phyloP scores from a whole-genome alignment of 2,329 filamentous ascomycete genomes.

The Achaetomium macrosporum region DNA sequence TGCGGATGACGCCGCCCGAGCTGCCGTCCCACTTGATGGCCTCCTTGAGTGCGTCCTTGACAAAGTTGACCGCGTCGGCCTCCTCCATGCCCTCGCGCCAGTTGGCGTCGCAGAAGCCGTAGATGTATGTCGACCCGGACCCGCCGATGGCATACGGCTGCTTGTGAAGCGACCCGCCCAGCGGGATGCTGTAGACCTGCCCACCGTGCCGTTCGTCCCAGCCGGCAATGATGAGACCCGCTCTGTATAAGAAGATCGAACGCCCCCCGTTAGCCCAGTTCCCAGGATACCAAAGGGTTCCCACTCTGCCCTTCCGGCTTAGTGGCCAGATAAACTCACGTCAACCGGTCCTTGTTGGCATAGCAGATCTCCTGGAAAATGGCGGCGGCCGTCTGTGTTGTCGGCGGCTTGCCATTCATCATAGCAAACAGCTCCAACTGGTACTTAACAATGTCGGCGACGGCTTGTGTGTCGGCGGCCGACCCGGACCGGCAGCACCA shows the following conservation, averaged over 20 bases:
- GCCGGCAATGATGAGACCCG: slow-evolving; percentile 96
- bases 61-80: slow-evolving; percentile 82
- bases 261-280: neutral
- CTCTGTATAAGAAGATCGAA: slow-evolving; percentile 49
- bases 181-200: slow-evolving; percentile 94
- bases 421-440: slow-evolving; percentile 90
- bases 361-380: slow-evolving; percentile 99
- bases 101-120: slow-evolving; percentile 95
- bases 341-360: slow-evolving; percentile 88
- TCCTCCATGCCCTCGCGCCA: slow-evolving; percentile 96
- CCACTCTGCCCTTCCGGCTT: neutral
- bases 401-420: slow-evolving; percentile 81
- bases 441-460: slow-evolving; percentile 97
- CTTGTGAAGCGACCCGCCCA: slow-evolving; percentile 96
- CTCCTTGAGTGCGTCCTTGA: slow-evolving; percentile 84
- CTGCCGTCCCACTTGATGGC: slow-evolving; percentile 99
- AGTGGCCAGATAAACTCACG: slow-evolving; percentile 46
- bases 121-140: slow-evolving; percentile 98
- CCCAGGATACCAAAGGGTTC: neutral
- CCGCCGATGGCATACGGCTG: slow-evolving; percentile 93
- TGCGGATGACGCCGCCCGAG: slow-evolving; percentile 94
- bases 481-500: slow-evolving; percentile 99
- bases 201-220: slow-evolving; percentile 94
- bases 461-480: slow-evolving; percentile 93
- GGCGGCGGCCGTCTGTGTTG: slow-evolving; percentile 88